Evolutionary conservation across 306 rosid species (phyloP), one percentile per base, ranked within the genome.

Genomic region (Vicia sativa): DNA sequence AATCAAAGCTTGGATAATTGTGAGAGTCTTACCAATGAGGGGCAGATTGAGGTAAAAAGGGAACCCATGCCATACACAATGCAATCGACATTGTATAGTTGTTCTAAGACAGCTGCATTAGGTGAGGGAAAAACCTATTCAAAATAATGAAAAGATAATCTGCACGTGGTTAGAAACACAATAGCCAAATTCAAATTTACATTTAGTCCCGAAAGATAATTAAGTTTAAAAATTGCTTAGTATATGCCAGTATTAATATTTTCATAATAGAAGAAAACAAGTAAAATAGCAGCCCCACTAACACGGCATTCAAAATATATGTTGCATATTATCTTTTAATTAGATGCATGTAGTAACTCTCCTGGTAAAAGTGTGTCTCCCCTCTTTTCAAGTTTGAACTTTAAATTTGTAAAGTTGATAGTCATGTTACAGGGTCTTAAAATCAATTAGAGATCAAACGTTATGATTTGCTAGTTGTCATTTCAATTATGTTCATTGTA

Each of bases 51-150:
- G 45, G 98, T 92, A 73, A 87, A 87, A 75, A 92, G 96, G 52
- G 98, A 92, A 35, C 98, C 98, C 96, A 92, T 92, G 52, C 95
- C 98, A 83, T 89, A 92, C 52, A 92, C 87, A 81, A 92, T 74
- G 79, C 98, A 87, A 64, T 89, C 89, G 61, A 89, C 92, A 52
- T 66, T 79, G 41, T 76, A 76, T 78, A 92, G 79, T 78, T 90
- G 95, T 77, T 87, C 95, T 73, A 87, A 74, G 56, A 89, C 96
- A 70, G 80, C 53, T 45, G 75, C 81, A 64, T 92, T 92, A 73
- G 81, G 80, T 14, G 88, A 39, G 13, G 96, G 98, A 76, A 92
- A 92, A 69, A 92, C 96, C 98, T 89, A 72, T 71, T 77, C 61
- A 74, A 65, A 78, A 60, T 76, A 70, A 28, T 45, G 63, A 45